Base-by-base conservation (phyloP, 495 filamentous ascomycete species). In the Penicillium fimorum region DNA sequence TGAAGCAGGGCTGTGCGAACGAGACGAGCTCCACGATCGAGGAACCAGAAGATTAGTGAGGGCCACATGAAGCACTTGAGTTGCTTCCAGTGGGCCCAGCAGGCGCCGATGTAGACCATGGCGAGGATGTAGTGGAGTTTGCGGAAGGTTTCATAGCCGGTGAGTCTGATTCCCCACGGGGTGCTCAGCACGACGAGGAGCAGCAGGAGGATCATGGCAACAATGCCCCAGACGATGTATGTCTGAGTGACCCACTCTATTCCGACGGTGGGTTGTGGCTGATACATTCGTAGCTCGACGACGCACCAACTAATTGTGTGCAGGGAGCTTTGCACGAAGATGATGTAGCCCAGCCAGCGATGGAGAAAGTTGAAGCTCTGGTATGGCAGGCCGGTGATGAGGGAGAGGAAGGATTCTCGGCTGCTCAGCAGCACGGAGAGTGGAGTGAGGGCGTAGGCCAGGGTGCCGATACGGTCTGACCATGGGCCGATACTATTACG, bases 341-440 rank as follows among this genome's bases (percentile, higher is more conserved):
- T 87, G 55, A 87, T 80, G 41, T 82, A 81, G 1, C 86, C 85
- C 2, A 79, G 67, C 84, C 83, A 87, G 25, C 83, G 80, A 62
- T 88, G 85, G 24, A 90, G 71, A 66, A 88, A 88, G 70, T 86
- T 82, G 72, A 88, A 88, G 49, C 77, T 79, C 54, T 87, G 83
- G 59, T 88, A 87, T 0, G 86, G 84, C 4, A 88, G 67, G 6
- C 87, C 85, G 0, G 84, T 88, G 43, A 86, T 54, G 27, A 86
- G 55, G 1, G 78, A 82, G 4, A 89, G 79, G 3, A 88, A 69
- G 0, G 79, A 83, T 50, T 88, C 85, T 5, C 84, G 76, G 47
- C 70, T 82, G 32, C 77, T 78, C 13, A 88, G 72, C 10, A 85
- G 66, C 33, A 88, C 66, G 2, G 82, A 82, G 0, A 88, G 74